Evolutionary conservation across 495 filamentous ascomycete species (phyloP).

Genomic region (Penicillium simplicissimum): DNA sequence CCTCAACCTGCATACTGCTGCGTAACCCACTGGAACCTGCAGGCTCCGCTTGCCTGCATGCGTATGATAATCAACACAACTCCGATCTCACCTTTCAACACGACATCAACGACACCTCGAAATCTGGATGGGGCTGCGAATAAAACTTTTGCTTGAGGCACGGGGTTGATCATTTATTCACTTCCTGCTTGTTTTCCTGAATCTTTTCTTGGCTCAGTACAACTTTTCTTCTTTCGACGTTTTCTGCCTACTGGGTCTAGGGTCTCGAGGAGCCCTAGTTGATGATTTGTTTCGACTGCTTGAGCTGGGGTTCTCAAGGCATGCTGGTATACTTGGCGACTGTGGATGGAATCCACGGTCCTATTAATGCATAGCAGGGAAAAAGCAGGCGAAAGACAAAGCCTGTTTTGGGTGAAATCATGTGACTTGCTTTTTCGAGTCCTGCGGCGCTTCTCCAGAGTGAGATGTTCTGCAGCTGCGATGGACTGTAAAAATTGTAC

Average conservation of each 20-base stretch:
- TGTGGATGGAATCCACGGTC: not conserved
- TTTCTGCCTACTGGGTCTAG: constrained; percentile 14
- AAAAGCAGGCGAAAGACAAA: not conserved
- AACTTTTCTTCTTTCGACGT: constrained; percentile 7
- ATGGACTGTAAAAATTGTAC: constrained; percentile 25
- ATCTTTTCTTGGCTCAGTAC: constrained; percentile 13
- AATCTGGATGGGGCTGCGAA: not conserved
- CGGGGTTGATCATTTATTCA: constrained; percentile 17
- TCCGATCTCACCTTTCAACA: constrained; percentile 22
- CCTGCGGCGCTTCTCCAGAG: not conserved
- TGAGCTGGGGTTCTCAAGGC: constrained; percentile 8
- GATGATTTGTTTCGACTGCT: constrained; percentile 15
- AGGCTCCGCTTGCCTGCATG: constrained; percentile 16
- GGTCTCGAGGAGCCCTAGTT: constrained; percentile 13
- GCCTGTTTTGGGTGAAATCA: not conserved
- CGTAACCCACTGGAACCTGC: constrained; percentile 7
- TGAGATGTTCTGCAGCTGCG: not conserved
- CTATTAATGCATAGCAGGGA: constrained; percentile 3
- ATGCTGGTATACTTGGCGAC: constrained; percentile 5
- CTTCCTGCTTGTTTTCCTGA: constrained; percentile 23
- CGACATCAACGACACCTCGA: constrained; percentile 5
- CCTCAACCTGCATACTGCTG: constrained; percentile 4
- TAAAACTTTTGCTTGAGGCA: constrained; percentile 9
- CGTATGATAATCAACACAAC: constrained; percentile 16
- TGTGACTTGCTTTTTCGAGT: constrained; percentile 2